phyloP scores from a whole-genome alignment of 352 stramenopile species.

The Phytopythium litorale region DNA sequence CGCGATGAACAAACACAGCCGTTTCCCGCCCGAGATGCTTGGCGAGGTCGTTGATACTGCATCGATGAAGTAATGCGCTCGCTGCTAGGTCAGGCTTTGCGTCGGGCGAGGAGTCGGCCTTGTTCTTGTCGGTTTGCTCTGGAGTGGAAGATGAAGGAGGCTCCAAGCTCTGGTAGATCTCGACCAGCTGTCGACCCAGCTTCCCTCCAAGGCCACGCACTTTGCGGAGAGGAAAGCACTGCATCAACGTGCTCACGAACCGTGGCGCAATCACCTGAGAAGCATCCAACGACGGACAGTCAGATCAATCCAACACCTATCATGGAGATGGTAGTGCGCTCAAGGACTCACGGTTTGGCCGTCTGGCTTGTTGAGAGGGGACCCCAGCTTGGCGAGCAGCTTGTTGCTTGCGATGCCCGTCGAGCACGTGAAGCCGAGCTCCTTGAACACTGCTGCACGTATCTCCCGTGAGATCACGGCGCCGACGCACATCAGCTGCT shows the following conservation, averaged over 20 bases:
- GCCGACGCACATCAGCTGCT: slow-evolving; percentile 65
- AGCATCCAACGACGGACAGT: neutral
- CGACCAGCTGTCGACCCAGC: slow-evolving; percentile 63
- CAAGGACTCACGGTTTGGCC: slow-evolving; percentile 48
- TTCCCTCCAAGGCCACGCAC: slow-evolving; percentile 75
- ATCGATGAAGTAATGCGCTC: slow-evolving; percentile 47
- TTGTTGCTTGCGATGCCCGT: slow-evolving; percentile 78
- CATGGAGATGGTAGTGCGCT: neutral
- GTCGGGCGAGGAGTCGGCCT: slow-evolving; percentile 5
- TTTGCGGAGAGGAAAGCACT: slow-evolving; percentile 68
- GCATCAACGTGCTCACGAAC: slow-evolving; percentile 61
- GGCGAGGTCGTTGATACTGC: slow-evolving; percentile 44
- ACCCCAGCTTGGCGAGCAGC: slow-evolving; percentile 71
- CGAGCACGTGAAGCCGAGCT: slow-evolving; percentile 78
- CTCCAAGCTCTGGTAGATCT: slow-evolving; percentile 46
- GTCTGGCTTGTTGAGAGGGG: slow-evolving; percentile 78
- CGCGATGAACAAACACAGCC: slow-evolving; percentile 42
- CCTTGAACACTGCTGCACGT: slow-evolving; percentile 47
- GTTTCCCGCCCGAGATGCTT: slow-evolving; percentile 59
- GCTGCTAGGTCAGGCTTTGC: slow-evolving; percentile 27
- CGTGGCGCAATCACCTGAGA: slow-evolving; percentile 52
- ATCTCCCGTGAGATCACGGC: slow-evolving; percentile 70
- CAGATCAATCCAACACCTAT: neutral
- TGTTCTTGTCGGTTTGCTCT: neutral
- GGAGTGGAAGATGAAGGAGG: slow-evolving; percentile 1